Base-by-base conservation (phyloP, 495 filamentous ascomycete genomes). In the Penicillium lividum region DNA sequence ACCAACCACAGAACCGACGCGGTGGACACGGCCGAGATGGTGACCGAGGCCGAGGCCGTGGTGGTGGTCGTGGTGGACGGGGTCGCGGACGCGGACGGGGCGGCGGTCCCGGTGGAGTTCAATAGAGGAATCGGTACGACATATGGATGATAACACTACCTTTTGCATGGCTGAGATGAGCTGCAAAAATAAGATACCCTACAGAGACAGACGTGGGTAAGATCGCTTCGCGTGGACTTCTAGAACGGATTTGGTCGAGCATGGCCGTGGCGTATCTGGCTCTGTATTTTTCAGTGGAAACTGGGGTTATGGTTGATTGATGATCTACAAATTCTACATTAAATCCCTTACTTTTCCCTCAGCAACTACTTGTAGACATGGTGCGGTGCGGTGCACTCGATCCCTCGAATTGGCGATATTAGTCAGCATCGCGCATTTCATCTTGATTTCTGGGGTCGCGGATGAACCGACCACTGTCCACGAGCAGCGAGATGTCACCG, bases 1-100 rank as follows among this genome's bases (percentile, higher is more conserved):
- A 75, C 45, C 88, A 93, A 67, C 84, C 87, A 75, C 68, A 82
- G 78, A 65, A 82, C 52, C 82, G 82, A 44, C 69, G 79, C 54
- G 70, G 66, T 27, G 50, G 60, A 30, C 68, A 68, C 55, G 61
- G 73, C 46, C 66, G 72, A 61, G 65, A 68, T 50, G 54, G 58
- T 34, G 62, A 54, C 3, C 54, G 62, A 31, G 58, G 52, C 50
- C 50, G 62, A 27, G 62, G 78, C 25, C 70, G 80, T 15, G 50
- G 54, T 27, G 29, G 60, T 47, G 58, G 62, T 31, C 55, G 54
- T 25, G 43, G 54, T 25, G 40, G 51, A 50, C 43, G 53, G 34
- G 60, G 58, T 5, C 46, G 59, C 34, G 57, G 54, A 48, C 47
- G 61, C 29, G 57, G 47, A 16, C 38, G 53, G 42, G 70, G 66